Conservation (phyloP, 2,329 filamentous ascomycete species). For the Monascus ruber region DNA sequence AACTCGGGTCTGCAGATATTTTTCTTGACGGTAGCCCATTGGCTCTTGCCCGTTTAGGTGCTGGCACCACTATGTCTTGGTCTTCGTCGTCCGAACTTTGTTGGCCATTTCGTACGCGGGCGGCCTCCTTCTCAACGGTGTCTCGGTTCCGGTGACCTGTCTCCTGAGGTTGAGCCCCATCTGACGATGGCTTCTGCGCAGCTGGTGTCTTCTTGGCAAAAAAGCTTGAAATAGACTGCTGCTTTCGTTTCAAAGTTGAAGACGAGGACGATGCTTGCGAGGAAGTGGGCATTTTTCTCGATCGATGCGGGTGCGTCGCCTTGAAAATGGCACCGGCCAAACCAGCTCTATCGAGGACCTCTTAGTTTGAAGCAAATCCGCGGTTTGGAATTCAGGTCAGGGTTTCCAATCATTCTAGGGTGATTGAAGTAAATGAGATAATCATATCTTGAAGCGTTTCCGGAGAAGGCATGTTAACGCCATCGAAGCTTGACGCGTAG, state of each 20-base stretch:
- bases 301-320: background rate
- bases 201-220: conserved; percentile 50
- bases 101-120: conserved; percentile 2
- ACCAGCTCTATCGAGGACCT: too few relatives aligned
- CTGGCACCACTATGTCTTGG: conserved; percentile 28
- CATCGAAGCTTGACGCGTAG: conserved; percentile 22
- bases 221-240: conserved; percentile 77
- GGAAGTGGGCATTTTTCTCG: conserved; percentile 20
- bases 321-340: background rate
- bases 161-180: conserved; percentile 1
- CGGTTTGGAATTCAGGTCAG: too few relatives aligned
- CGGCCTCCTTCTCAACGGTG: conserved; percentile 3
- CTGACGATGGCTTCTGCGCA: conserved; percentile 7
- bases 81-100: conserved; percentile 24
- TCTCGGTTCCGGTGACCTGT: conserved; percentile 1
- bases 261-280: conserved; percentile 23
- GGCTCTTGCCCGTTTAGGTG: conserved; percentile 28
- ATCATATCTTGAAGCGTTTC: too few relatives aligned
- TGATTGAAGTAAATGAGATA: too few relatives aligned
- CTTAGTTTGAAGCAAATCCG: too few relatives aligned
- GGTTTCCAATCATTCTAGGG: too few relatives aligned
- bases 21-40: conserved; percentile 9
- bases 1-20: conserved; percentile 2
- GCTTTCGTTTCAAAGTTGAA: conserved; percentile 26
- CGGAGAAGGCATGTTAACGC: background rate